These are phyloP conservation scores for Schoenoplectus triqueter DNA, from an alignment of 202 grass and related monocot genomes.

Conservation along the genomic window DNA sequence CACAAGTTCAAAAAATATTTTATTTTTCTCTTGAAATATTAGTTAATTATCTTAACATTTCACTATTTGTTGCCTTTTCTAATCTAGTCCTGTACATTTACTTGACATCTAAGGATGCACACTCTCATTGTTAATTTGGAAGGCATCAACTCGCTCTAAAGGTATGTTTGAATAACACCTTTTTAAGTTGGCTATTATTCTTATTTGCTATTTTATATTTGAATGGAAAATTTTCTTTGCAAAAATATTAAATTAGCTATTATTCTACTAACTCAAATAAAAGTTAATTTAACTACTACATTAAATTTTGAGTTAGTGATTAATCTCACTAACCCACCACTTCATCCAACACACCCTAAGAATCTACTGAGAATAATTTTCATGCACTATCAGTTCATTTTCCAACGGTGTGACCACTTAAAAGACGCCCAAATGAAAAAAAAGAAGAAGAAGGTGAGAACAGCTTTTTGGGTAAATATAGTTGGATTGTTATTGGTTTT, in stretches of 20 bases:
- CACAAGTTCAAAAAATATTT: too few relatives aligned
- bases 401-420: slow-evolving; percentile 16
- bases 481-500: slow-evolving; percentile 21
- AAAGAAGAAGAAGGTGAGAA: neutral
- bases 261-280: too few relatives aligned
- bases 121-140: slow-evolving; percentile 1
- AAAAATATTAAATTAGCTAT: too few relatives aligned
- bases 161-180: too few relatives aligned
- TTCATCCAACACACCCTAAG: too few relatives aligned
- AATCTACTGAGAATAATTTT: neutral
- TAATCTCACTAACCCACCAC: too few relatives aligned
- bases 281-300: too few relatives aligned
- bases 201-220: too few relatives aligned
- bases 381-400: neutral
- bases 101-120: slow-evolving; percentile 17
- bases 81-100: neutral
- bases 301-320: too few relatives aligned
- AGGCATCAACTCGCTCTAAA: neutral
- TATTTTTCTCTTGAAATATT: neutral
- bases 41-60: slow-evolving; percentile 12
- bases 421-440: neutral
- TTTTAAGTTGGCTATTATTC: too few relatives aligned
- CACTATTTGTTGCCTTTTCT: neutral
- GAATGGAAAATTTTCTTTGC: too few relatives aligned
- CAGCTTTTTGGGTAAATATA: neutral